phyloP scores from a whole-genome alignment of 768 basidiomycete genomes.

The Mycena maculata region DNA sequence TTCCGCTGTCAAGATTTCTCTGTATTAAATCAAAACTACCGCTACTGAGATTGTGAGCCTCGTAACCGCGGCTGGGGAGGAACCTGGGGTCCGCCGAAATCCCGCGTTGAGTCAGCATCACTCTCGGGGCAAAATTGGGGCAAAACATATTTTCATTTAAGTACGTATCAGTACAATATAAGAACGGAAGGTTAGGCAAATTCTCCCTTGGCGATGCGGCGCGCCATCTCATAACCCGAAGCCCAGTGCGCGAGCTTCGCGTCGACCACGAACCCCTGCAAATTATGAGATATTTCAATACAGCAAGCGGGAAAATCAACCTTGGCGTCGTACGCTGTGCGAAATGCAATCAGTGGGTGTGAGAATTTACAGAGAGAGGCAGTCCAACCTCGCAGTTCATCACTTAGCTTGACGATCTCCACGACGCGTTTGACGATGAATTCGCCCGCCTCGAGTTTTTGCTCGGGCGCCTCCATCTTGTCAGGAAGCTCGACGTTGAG shows the following conservation, averaged over 20 bases:
- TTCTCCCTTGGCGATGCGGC: conserved; percentile 25
- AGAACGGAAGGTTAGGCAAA: conserved; percentile 7
- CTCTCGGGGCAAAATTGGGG: too few species aligned
- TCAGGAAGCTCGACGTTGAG: conserved; percentile 76
- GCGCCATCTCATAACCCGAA: conserved; percentile 71
- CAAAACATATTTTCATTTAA: too few species aligned
- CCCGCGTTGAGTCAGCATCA: too few species aligned
- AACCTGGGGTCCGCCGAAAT: too few species aligned
- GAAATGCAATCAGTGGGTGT: neutral
- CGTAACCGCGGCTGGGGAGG: too few species aligned
- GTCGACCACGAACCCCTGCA: conserved; percentile 75
- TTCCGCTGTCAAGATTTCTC: too few species aligned
- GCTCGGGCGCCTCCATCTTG: conserved; percentile 72
- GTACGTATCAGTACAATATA: neutral
- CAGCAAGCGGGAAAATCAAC: conserved; percentile 45
- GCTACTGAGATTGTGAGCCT: too few species aligned
- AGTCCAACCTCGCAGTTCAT: conserved; percentile 73
- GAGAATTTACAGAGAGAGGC: conserved; percentile 1
- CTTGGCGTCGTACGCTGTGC: conserved; percentile 67
- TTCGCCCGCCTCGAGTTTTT: conserved; percentile 89
- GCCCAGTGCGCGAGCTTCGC: conserved; percentile 84
- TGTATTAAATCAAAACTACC: too few species aligned
- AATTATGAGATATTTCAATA: neutral
- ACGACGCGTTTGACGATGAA: conserved; percentile 81
- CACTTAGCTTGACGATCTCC: conserved; percentile 70